A percentile compares a stretch with the other conserved stretches of the same genome.
Conservation (phyloP, 305 asterid species). For the Fraxinus nigra region DNA sequence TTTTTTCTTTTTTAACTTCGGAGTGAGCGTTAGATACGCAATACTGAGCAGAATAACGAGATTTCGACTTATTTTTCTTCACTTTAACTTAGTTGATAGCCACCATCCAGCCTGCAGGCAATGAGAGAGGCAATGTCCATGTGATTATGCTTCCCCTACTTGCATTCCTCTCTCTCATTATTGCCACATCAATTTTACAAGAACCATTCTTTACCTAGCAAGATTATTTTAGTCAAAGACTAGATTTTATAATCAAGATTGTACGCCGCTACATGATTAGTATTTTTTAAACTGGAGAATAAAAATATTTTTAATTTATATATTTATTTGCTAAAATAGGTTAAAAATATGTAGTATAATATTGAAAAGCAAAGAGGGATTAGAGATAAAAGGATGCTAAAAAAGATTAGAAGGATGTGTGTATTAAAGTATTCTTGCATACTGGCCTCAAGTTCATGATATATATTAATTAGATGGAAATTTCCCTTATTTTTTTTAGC, state of each 20-base stretch:
- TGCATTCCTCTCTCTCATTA: conserved; percentile 52
- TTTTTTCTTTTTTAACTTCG: neutral
- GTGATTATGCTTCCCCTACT: conserved; percentile 67
- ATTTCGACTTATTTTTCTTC: neutral
- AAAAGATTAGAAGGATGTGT: conserved; percentile 23
- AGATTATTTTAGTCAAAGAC: conserved; percentile 37
- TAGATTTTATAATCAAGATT: conserved; percentile 21
- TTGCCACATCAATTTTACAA: conserved; percentile 35
- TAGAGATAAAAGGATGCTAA: neutral
- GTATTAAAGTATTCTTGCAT: conserved; percentile 18
- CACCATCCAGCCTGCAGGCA: conserved; percentile 54
- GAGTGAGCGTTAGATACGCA: neutral
- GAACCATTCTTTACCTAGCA: conserved; percentile 21
- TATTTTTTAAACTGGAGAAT: conserved; percentile 8
- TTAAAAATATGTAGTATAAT: neutral
- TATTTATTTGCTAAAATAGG: neutral
- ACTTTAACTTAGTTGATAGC: conserved; percentile 2
- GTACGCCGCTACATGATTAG: conserved; percentile 34
- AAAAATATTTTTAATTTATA: neutral
- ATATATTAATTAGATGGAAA: neutral
- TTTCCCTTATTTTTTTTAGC: conserved; percentile 18
- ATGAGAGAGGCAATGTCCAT: conserved; percentile 54
- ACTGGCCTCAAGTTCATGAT: conserved; percentile 33
- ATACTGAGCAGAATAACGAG: neutral
- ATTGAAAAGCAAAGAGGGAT: neutral